Conservation (phyloP, 345 rosid genomes). For the Pistacia atlantica region DNA sequence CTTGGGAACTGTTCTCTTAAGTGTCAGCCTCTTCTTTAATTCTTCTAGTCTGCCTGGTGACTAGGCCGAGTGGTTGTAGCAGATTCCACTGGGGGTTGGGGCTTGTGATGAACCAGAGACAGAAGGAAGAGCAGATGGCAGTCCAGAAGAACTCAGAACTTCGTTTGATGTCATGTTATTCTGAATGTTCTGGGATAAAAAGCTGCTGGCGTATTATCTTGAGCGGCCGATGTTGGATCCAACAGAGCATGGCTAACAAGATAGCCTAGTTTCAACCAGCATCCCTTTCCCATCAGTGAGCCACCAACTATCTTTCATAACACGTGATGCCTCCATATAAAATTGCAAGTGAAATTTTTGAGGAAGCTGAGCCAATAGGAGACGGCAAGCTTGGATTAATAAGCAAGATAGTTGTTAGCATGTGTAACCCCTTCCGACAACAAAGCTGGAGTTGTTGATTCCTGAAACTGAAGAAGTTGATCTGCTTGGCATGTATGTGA, state of each 20-base stretch:
- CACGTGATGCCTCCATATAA: slow-evolving; percentile 80
- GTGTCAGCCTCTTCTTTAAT: too few relatives aligned
- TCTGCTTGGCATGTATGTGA: slow-evolving; percentile 44
- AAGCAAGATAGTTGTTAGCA: slow-evolving; percentile 96
- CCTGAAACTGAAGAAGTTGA: slow-evolving; percentile 78
- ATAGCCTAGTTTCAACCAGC: slow-evolving; percentile 68
- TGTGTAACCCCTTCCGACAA: slow-evolving; percentile 90
- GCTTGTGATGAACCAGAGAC: slow-evolving; percentile 62
- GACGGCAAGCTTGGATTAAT: slow-evolving; percentile 95
- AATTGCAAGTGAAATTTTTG: slow-evolving; percentile 81
- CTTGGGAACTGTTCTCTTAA: too few relatives aligned
- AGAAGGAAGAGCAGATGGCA: slow-evolving; percentile 62
- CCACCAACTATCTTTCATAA: slow-evolving; percentile 95
- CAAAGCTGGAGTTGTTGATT: slow-evolving; percentile 80
- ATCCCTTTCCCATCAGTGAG: slow-evolving; percentile 83
- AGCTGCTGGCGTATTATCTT: slow-evolving; percentile 96
- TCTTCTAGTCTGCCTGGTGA: too few relatives aligned
- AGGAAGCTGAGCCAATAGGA: slow-evolving; percentile 94
- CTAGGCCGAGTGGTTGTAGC: too few relatives aligned
- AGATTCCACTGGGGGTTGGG: slow-evolving; percentile 32
- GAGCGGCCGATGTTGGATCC: slow-evolving; percentile 99
- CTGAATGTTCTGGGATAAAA: slow-evolving; percentile 63
- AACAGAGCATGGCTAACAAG: slow-evolving; percentile 92
- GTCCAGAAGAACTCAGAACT: slow-evolving; percentile 65
- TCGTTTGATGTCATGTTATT: slow-evolving; percentile 56